Base-by-base conservation (phyloP, 352 stramenopile genomes). In the Phytophthora ohioensis region DNA sequence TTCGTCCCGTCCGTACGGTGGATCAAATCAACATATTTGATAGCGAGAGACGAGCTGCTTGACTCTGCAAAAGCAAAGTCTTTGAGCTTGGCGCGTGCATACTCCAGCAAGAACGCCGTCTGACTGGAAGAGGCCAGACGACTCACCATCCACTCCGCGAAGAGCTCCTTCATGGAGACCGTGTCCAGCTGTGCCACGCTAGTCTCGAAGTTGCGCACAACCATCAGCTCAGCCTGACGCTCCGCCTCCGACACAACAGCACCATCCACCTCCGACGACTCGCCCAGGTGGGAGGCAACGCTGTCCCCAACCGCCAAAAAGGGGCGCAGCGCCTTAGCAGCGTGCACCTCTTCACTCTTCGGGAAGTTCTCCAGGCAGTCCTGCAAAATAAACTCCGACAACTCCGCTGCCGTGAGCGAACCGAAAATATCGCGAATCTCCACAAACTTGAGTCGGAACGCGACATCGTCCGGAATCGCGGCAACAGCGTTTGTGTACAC, bases 361-460 rank as follows among this genome's bases (percentile, higher is more conserved):
- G 82, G 75, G 51, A 96, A 96, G 47, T 78, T 82, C 21, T 79
- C 59, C 6, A 87, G 51, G 21, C 85, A 92, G 55, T 88, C 65
- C 17, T 89, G 66, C 8, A 96, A 59, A 42, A 95, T 84, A 65
- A 90, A 91, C 27, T 92, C 71, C 34, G 86, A 92, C 36, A 95
- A 53, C 36, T 92, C 74, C 3, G 82, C 57, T 60, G 82, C 87
- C 64, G 85, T 93, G 38, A 71, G 62, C 8, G 59, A 49, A 10
- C 79, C 86, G 69, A 95, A 95, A 34, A 94, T 71, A 57, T 96
- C 84, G 38, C 80, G 84, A 61, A 94, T 94, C 42, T 80, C 73
- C 30, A 96, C 71, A 62, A 96, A 95, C 58, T 83, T 51, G 4
- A 96, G 79, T 39, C 86, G 87, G 65, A 96, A 96, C 7, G 71